Percentiles rank a stretch among this genome's conserved stretches.
Conservation (phyloP, 2,329 filamentous ascomycete species). For the Pseudogymnoascus sp. region DNA sequence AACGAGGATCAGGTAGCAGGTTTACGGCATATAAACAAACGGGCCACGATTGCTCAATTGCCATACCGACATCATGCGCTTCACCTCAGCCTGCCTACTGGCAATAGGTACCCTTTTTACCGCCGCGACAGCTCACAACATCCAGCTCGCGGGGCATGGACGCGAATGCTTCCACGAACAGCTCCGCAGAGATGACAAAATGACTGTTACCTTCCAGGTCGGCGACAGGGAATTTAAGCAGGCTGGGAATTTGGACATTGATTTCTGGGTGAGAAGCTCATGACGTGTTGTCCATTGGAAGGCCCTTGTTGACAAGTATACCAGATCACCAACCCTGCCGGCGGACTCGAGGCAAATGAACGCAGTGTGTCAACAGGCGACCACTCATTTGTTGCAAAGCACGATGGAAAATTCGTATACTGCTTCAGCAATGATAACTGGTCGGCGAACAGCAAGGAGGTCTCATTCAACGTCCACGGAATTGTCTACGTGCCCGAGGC, state of each 20-base stretch:
- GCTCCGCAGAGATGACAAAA: conserved; percentile 89
- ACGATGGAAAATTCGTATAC: conserved; percentile 88
- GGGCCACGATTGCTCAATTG: conserved; percentile 10
- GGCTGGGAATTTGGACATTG: conserved; percentile 89
- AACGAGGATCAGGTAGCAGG: conserved; percentile 6
- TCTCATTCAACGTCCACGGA: conserved; percentile 98
- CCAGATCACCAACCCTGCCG: conserved; percentile 71
- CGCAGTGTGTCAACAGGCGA: conserved; percentile 82
- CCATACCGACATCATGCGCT: conserved; percentile 25
- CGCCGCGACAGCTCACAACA: conserved; percentile 78
- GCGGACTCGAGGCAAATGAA: conserved; percentile 72
- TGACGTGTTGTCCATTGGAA: conserved; percentile 4
- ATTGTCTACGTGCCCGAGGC: conserved; percentile 93
- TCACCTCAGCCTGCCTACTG: conserved; percentile 25
- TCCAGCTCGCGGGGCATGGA: conserved; percentile 86
- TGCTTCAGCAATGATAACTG: conserved; percentile 99
- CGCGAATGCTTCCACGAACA: conserved; percentile 96
- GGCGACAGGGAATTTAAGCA: conserved; percentile 94
- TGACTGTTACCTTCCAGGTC: conserved; percentile 98
- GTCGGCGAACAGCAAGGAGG: conserved; percentile 93
- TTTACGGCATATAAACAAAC: conserved; percentile 2
- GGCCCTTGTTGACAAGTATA: conserved; percentile 17
- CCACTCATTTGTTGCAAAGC: conserved; percentile 78
- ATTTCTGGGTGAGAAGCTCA: conserved; percentile 77
- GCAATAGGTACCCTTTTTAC: conserved; percentile 34